Percentiles rank a stretch among this genome's conserved stretches.
Conservation (phyloP, 2,329 filamentous ascomycete genomes). For the Orbilia blumenaviensis region DNA sequence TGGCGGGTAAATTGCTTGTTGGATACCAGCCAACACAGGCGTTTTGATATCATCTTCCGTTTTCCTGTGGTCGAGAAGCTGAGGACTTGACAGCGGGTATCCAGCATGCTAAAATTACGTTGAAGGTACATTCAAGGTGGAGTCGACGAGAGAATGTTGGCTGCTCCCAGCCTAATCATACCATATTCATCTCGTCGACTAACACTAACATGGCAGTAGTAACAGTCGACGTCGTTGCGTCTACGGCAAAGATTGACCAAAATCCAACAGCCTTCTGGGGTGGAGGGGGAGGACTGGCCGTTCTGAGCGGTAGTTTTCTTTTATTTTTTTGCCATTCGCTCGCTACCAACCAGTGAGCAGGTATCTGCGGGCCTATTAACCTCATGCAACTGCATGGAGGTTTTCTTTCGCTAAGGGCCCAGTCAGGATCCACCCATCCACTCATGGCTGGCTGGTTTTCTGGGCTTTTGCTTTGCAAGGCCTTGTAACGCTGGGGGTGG, state of each 20-base stretch:
- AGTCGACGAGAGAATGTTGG: neutral
- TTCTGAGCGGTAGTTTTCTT: conserved; percentile 47
- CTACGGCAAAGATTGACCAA: conserved; percentile 47
- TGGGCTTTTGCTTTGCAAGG: conserved; percentile 27
- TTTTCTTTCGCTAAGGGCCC: conserved; percentile 50
- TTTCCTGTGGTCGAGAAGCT: neutral
- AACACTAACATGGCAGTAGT: conserved; percentile 45
- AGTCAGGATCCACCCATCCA: conserved; percentile 50
- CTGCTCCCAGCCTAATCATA: conserved; percentile 43
- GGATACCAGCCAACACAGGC: conserved; percentile 1
- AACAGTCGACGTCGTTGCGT: conserved; percentile 27
- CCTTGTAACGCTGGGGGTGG: conserved; percentile 25
- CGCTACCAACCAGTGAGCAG: conserved; percentile 48
- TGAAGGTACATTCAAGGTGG: conserved; percentile 16
- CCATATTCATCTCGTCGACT: conserved; percentile 22
- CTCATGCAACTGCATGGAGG: conserved; percentile 53
- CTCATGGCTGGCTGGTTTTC: conserved; percentile 22
- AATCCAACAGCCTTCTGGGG: conserved; percentile 43
- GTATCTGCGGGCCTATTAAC: conserved; percentile 50
- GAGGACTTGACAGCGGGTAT: conserved; percentile 7
- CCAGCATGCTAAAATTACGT: neutral
- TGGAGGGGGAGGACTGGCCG: conserved; percentile 27
- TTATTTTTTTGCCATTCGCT: conserved; percentile 47
- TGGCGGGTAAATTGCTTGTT: conserved; percentile 23
- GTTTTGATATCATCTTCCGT: conserved; percentile 6